Base-by-base conservation (phyloP, 2,329 filamentous ascomycete genomes). In the Penicillium sp. region DNA sequence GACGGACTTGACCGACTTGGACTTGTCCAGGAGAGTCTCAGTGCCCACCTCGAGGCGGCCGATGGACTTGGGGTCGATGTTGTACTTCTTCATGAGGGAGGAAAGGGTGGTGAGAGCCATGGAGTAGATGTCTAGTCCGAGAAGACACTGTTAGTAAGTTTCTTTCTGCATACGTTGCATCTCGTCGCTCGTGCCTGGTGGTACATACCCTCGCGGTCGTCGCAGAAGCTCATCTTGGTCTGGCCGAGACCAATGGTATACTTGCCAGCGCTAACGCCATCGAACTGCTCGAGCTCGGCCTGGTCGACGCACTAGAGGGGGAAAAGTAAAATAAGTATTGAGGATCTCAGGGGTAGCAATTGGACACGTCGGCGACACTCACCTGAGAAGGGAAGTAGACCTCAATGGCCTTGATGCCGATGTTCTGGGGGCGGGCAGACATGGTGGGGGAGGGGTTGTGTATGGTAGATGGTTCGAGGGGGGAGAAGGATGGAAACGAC, bases 341-440 rank as follows among this genome's bases (percentile, higher is more conserved):
- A 27, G 55, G 31, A 54, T 39, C 2, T 24, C 16, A n/a, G 13
- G 31, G 35, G 67, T 18, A 67, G 63, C 40, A 35, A 41, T 44
- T n/a, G 35, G 13, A 37, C 24, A 31, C 2, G 18, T 41, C 14
- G 5, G n/a, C 33, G 27, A 40, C n/a, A 79, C 87, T 65, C 79
- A 94, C 91, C 87, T 94, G 91, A 77, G 84, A 90, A 66, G 91
- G 91, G 75, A 92, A 91, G 79, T 95, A 95, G 75, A 95, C 86
- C 77, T 95, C 91, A 78, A 95, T 91, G 89, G 90, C 91, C 83
- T 95, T 94, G 77, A 95, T 92, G 85, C 91, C 91, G 78, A 95
- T 89, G 81, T 94, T 94, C 79, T 92, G 87, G 66, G 91, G 89
- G 79, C 89, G 88, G 69, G 87, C 77, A 74, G 89, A 85, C 89